Base-by-base conservation (phyloP, 352 stramenopile species). In the Phytophthora sansomeana region DNA sequence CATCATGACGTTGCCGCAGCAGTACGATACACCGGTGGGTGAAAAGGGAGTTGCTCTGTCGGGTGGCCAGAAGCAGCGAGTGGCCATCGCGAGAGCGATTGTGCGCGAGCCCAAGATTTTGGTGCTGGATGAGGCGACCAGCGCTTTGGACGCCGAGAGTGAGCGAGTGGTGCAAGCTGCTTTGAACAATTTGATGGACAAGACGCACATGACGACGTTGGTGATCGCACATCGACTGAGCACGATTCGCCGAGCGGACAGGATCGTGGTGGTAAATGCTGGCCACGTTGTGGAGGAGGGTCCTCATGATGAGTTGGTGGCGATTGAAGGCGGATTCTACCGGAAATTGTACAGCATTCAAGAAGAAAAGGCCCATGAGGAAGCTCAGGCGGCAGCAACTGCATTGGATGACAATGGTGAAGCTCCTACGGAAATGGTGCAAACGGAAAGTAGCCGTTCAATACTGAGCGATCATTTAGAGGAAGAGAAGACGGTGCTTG, bases 1-100 rank as follows among this genome's bases (percentile, higher is more conserved):
- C 63, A 98, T 98, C 56, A 83, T 82, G 58, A 62, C 72, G 17
- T 83, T 98, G 21, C 91, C 93, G 82, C 17, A 81, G 81, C 54
- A 95, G 79, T 97, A 24, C 21, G 21, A 24, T 24, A 24, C 21
- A 24, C 21, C 21, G 21, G 21, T 24, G 1, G 80, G 80, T 16
- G 78, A 87, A 60, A 75, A 80, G 32, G 80, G 80, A 14, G 58
- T 85, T 14, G 80, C 84, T 17, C 55, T 89, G 8, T 80, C 71
- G n/a, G 79, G 80, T 11, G 80, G 80, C 1, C 71, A 84, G 60
- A 89, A 85, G 51, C 78, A 89, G 48, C 79, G 79, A 9, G 69
- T 85, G 3, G 59, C 59, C 3, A 67, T 67, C n/a, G 59, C 59
- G 0, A 42, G 59, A 24, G 59, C 59, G 28, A 67, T 67, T 14